Base-by-base conservation (phyloP, 73 alveolate genomes). In the Paramecium octaurelia region DNA sequence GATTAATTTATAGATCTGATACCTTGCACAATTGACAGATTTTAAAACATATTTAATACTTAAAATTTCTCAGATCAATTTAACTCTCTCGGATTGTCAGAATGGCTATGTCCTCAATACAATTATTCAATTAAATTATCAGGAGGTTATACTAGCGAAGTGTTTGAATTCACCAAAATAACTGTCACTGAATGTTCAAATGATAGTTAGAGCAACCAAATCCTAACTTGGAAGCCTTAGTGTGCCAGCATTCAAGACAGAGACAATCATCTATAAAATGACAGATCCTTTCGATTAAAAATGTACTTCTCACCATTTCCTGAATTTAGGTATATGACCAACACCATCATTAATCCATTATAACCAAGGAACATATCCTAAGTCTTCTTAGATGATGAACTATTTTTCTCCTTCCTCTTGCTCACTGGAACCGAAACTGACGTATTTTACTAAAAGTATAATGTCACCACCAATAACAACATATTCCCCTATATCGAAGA, bases 31-130 rank as follows among this genome's bases (percentile, higher is more conserved):
- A 8, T 44, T 8, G 91, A 80, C 31, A 80, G 91, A 80, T 80
- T 80, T 80, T 12, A 42, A 35, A 80, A 80, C 10, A 21, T 80
- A 12, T 80, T 80, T 80, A 64, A 20, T 10, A 48, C 24, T 44
- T 24, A 44, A 23, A 46, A 80, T 46, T 44, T 80, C 57, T 44
- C 76, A 9, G 42, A 80, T 23, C 27, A 80, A 46, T 48, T 80
- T 23, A 80, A 10, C 9, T 44, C 48, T 44, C 44, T 80, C 6
- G 21, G 48, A 14, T 24, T 80, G 31, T 24, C 48, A n/a, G 70
- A 80, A 23, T 80, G 91, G 91, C 38, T 80, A 24, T 80, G 91
- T 48, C 91, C 91, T 23, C 23, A 80, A 43, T 44, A 80, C 29
- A 42, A 44, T 44, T 80, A 80, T 80, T 80, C 21, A 80, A 31